phyloP scores from a whole-genome alignment of 805 yeast species.

The Yamadazyma phyllophila region DNA sequence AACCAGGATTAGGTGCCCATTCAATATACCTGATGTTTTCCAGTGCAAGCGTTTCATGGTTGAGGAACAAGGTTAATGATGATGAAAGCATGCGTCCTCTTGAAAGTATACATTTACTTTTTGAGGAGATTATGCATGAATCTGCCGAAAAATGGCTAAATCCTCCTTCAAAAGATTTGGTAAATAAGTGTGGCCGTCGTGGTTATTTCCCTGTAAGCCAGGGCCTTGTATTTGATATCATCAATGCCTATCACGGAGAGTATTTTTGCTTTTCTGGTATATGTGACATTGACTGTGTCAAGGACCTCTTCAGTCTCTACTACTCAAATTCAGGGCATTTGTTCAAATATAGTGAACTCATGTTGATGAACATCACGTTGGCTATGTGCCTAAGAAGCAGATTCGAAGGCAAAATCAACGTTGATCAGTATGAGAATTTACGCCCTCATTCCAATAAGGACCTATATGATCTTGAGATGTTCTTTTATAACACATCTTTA shows the following conservation, averaged over 20 bases:
- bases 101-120: conserved; percentile 22
- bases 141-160: conserved; percentile 14
- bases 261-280: conserved; percentile 18
- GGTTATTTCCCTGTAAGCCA: conserved; percentile 15
- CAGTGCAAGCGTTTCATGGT: conserved; percentile 27
- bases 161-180: conserved; percentile 12
- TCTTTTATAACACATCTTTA: conserved; percentile 30
- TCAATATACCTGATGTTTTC: conserved; percentile 31
- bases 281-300: conserved; percentile 13
- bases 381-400: conserved; percentile 22
- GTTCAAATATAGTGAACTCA: conserved; percentile 27
- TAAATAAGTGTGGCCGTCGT: conserved; percentile 15
- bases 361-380: conserved; percentile 29
- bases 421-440: conserved; percentile 5
- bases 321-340: conserved; percentile 10
- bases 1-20: conserved; percentile 17
- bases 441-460: conserved; percentile 7
- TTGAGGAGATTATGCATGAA: conserved; percentile 16
- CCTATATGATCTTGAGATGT: conserved; percentile 15
- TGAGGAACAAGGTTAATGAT: conserved; percentile 20
- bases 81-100: conserved; percentile 23
- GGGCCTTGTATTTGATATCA: conserved; percentile 23
- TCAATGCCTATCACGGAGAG: conserved; percentile 19
- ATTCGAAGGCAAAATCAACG: conserved; percentile 11
- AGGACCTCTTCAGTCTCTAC: conserved; percentile 24